Conservation (phyloP, 129 eudicot genomes). For the Solidago caesia region DNA sequence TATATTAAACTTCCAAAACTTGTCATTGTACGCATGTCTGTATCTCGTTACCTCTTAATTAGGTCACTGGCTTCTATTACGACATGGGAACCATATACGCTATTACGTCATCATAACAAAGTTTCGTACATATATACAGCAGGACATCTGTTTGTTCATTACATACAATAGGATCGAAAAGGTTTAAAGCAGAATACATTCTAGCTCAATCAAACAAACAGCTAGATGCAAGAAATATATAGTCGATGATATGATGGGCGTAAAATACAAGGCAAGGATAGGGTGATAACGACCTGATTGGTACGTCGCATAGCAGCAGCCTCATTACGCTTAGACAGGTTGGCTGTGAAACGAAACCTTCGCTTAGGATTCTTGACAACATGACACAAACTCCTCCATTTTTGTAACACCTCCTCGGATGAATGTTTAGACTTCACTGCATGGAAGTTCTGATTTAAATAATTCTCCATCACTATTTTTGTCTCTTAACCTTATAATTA, state of each 20-base stretch:
- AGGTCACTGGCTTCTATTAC: too few species aligned
- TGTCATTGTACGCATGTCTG: too few species aligned
- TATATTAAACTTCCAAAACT: too few species aligned
- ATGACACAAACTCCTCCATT: slow-evolving; percentile 86
- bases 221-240: background rate
- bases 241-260: background rate
- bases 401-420: slow-evolving; percentile 58
- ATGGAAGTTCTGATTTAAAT: slow-evolving; percentile 69
- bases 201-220: too few species aligned
- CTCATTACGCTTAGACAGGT: slow-evolving; percentile 74
- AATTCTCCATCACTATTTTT: slow-evolving; percentile 62
- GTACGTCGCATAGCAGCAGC: slow-evolving; percentile 98
- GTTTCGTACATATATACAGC: too few species aligned
- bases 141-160: too few species aligned
- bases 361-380: slow-evolving; percentile 96
- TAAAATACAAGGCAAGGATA: background rate
- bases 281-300: slow-evolving; percentile 51
- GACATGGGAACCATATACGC: too few species aligned
- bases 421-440: slow-evolving; percentile 70
- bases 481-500: background rate
- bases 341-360: slow-evolving; percentile 87
- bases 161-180: too few species aligned
- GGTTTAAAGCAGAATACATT: background rate
- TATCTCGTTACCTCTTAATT: too few species aligned
- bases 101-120: too few species aligned